Base-by-base conservation (phyloP, 169 alveolate genomes). In the Cyclospora cayetanensis region DNA sequence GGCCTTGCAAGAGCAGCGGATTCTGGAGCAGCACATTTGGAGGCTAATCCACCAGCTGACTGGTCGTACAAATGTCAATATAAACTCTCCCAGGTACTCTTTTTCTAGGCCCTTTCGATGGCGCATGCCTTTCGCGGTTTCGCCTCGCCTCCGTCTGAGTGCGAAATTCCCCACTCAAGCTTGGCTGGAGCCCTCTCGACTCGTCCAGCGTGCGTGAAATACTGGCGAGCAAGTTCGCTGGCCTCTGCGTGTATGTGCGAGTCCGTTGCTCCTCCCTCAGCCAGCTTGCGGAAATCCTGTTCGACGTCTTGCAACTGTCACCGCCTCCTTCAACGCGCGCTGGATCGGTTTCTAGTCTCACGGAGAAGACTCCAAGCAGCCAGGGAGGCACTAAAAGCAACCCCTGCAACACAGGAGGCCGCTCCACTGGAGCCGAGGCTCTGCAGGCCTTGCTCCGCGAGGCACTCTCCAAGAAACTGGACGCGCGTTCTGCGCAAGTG, bases 401-500 rank as follows among this genome's bases (percentile, higher is more conserved):
- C 37, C 20, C 18, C 37, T n/a, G 37, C 74, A 60, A 35, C 74
- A 60, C 12, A 29, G 74, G 74, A 20, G 27, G 66, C 42, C 63
- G 85, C 11, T 74, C 85, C 42, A 74, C 85, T 4, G 66, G 85
- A 0, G 85, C 85, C 1, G 63, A 74, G n/a, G 85, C 85, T 25
- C 22, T 74, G 85, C 85, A 74, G 66, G 85, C 65, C 42, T n/a
- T 74, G 85, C 85, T 74, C 20, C 85, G 85, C 34, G 65, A 39
- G 37, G 65, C 65, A 4, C 85, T 37, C 15, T 74, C 85, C 5
- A 5, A 74, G 31, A 65, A 41, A 50, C 27, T 4, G 41, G 85
- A 42, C 34, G 39, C 85, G 18, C 85, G n/a, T 34, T 15, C 15
- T 2, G 25, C 43, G 20, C 63, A 74, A 74, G 85, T 74, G 66